Evolutionary conservation across 129 eudicot genomes (phyloP).

Genomic region (Flaveria bidentis): DNA sequence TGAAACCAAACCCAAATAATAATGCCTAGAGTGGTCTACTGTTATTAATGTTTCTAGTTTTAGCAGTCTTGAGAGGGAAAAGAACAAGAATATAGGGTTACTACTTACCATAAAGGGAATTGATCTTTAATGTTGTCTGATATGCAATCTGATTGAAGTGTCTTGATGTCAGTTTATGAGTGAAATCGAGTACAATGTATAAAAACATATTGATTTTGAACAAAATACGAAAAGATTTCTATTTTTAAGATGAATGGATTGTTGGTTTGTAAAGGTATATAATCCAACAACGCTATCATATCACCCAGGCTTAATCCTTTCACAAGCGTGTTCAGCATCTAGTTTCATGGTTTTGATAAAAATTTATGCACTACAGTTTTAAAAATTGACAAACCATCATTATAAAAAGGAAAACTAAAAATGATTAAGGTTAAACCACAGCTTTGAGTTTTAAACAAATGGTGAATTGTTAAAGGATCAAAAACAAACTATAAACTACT

Average conservation of each 20-base stretch:
- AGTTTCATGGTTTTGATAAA: no score
- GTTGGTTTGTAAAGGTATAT: neutral
- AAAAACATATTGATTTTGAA: neutral
- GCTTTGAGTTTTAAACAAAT: neutral
- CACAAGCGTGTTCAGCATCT: no score
- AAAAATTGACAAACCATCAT: no score
- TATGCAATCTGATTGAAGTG: neutral
- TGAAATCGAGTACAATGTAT: neutral
- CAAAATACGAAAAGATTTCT: neutral
- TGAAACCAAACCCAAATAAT: constrained; percentile 42
- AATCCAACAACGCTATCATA: neutral
- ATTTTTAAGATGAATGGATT: neutral
- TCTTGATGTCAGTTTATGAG: neutral
- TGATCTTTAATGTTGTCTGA: constrained; percentile 18
- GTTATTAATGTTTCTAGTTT: neutral
- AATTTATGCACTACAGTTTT: no score
- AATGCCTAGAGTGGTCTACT: neutral
- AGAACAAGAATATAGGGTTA: constrained; percentile 15
- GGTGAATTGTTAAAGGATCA: neutral
- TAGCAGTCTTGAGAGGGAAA: constrained; percentile 2
- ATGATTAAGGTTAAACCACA: neutral
- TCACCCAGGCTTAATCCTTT: no score
- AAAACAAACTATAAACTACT: neutral
- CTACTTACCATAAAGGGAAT: neutral
- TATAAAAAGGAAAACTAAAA: neutral